Evolutionary conservation across 257 asterid species (phyloP), one percentile per base, ranked within the genome.

Genomic region (Salvia hispanica): DNA sequence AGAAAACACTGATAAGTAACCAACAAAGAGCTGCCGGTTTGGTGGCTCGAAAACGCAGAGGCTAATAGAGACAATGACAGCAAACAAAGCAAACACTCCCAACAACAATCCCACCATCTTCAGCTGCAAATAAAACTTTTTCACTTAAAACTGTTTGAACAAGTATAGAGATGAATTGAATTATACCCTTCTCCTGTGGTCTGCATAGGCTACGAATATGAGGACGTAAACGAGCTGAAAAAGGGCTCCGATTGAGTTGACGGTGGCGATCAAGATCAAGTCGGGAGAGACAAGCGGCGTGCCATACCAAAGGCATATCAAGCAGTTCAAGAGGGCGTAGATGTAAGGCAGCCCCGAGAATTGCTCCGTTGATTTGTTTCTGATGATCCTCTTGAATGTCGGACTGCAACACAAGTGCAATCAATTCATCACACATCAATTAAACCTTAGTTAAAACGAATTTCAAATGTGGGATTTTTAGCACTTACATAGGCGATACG

Each of bases 301-400:
- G 39, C 97, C 97, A 55, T 91, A 91, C 96, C 96, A 91, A 28
- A 91, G 88, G 76, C 96, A 91, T 80, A 88, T 85, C 18, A 85
- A 79, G 78, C 97, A 86, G 84, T 91, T 91, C 75, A 91, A 77
- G 58, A 91, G 87, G 53, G 96, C 75, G 14, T 91, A 91, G 45
- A 91, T 75, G 64, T 91, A 91, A 55, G 97, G 97, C 82, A 85
- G 62, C 62, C 96, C 96, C 1, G 97, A 91, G 64, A 88, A 91
- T 45, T 88, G 84, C 66, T 91, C 96, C 0, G 97, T 91, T n/a
- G 97, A 88, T 72, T 74, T 62, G 89, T 77, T 79, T 67, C 82
- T 65, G 60, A 82, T 70, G 57, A 91, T 91, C 72, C 97, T 81
- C 64, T 71, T 74, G 71, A 86, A 91, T 40, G 97, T 91, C 9